These are phyloP conservation scores for Candida andamanensis DNA, from an alignment of 805 yeast species.

Conservation along the genomic window DNA sequence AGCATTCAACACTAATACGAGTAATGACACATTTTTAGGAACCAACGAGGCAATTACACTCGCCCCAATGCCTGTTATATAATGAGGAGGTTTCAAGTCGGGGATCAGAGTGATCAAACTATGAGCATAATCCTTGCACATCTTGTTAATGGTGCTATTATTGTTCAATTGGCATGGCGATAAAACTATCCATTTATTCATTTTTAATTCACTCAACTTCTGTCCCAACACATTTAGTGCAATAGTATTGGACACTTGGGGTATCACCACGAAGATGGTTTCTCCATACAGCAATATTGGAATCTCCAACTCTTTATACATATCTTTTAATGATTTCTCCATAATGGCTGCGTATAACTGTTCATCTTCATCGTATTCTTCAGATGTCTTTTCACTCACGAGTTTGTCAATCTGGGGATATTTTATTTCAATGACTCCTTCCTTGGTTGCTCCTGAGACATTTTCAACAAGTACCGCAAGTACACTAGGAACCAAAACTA, in stretches of 20 bases:
- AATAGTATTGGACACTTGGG: slow-evolving; percentile 34
- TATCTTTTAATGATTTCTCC: slow-evolving; percentile 15
- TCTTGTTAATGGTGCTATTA: slow-evolving; percentile 20
- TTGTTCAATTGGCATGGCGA: slow-evolving; percentile 36
- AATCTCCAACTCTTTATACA: slow-evolving; percentile 17
- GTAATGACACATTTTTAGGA: slow-evolving; percentile 4
- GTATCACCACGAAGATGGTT: slow-evolving; percentile 20
- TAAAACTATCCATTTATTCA: slow-evolving; percentile 23
- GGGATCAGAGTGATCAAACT: slow-evolving; percentile 13
- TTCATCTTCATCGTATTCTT: slow-evolving; percentile 46
- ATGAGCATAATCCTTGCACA: slow-evolving; percentile 3
- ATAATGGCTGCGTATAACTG: slow-evolving; percentile 40
- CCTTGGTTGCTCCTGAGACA: slow-evolving; percentile 7
- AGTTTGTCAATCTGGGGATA: slow-evolving; percentile 3
- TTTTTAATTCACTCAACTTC: slow-evolving; percentile 14
- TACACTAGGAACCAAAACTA: slow-evolving; percentile 26
- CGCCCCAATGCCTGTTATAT: slow-evolving; percentile 56
- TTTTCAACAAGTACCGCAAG: slow-evolving; percentile 17
- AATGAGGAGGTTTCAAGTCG: slow-evolving; percentile 53
- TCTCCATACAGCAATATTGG: slow-evolving; percentile 17
- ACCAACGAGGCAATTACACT: slow-evolving; percentile 28
- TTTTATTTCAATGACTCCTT: slow-evolving; percentile 3
- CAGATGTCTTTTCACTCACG: slow-evolving; percentile 7
- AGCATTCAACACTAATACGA: slow-evolving; percentile 40
- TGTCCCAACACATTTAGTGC: slow-evolving; percentile 26